These are phyloP conservation scores for Tylopilus sp. DNA, from an alignment of 1,284 basidiomycete species.

Conservation along the genomic window DNA sequence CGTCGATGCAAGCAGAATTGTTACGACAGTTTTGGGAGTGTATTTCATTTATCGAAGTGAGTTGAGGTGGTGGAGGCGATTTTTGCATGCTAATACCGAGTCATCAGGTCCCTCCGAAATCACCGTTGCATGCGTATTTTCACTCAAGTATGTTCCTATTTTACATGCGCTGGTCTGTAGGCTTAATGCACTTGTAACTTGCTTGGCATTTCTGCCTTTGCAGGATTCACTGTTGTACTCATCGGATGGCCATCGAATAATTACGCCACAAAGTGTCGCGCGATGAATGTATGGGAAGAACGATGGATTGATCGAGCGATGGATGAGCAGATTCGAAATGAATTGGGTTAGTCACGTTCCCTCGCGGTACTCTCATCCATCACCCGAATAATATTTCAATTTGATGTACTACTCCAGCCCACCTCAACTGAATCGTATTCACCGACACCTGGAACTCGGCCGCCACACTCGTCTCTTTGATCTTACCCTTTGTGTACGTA, in stretches of 20 bases:
- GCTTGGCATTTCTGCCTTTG: conserved; percentile 87
- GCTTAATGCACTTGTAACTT: conserved; percentile 59
- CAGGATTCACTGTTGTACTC: conserved; percentile 84
- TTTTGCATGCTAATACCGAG: not conserved
- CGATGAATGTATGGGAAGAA: conserved; percentile 89
- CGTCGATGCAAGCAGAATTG: conserved; percentile 70
- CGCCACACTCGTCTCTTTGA: conserved; percentile 76
- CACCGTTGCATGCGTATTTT: conserved; percentile 76
- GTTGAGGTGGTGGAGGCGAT: conserved; percentile 13
- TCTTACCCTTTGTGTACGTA: conserved; percentile 75
- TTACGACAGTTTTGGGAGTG: conserved; percentile 59
- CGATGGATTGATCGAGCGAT: conserved; percentile 74
- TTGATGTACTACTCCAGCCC: conserved; percentile 52
- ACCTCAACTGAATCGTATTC: conserved; percentile 71
- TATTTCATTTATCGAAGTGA: conserved; percentile 76
- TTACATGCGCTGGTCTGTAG: not conserved
- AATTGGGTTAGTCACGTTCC: conserved; percentile 60
- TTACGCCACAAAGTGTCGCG: conserved; percentile 74
- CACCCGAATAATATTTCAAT: conserved; percentile 27
- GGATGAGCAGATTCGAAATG: conserved; percentile 71
- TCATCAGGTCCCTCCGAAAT: conserved; percentile 82
- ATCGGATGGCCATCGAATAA: conserved; percentile 83
- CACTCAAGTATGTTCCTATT: conserved; percentile 74
- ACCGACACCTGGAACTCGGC: conserved; percentile 71
- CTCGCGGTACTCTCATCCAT: not conserved